Conservation (phyloP, 768 basidiomycete genomes). For the Amanita brunnescens region DNA sequence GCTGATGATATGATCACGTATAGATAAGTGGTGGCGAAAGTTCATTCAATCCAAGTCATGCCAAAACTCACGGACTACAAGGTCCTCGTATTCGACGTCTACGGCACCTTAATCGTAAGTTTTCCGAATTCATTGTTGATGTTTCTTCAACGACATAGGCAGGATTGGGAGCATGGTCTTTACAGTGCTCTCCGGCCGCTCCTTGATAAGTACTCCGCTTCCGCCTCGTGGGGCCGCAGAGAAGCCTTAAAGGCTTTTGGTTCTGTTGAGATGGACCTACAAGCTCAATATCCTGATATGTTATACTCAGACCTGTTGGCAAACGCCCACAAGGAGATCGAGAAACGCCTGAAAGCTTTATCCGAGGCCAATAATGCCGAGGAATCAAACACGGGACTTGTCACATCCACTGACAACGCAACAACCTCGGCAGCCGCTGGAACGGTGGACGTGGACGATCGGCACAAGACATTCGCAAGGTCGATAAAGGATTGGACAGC, state of each 20-base stretch:
- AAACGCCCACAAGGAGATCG: constrained; percentile 31
- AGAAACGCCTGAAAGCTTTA: constrained; percentile 25
- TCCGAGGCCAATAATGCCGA: constrained; percentile 15
- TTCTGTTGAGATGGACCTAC: constrained; percentile 47
- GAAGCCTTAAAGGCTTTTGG: constrained; percentile 45
- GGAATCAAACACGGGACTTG: constrained; percentile 5
- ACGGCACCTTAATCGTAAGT: constrained; percentile 60
- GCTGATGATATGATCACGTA: constrained; percentile 2
- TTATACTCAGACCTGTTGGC: constrained; percentile 57
- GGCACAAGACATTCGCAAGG: constrained; percentile 44
- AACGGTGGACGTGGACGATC: constrained; percentile 10
- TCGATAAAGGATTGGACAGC: constrained; percentile 56
- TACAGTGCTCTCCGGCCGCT: constrained; percentile 45
- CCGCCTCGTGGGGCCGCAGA: constrained; percentile 36
- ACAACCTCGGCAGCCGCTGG: constrained; percentile 11
- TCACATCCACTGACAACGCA: constrained; percentile 11
- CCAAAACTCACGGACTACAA: constrained; percentile 32
- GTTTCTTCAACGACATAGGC: not conserved
- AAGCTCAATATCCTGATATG: constrained; percentile 47
- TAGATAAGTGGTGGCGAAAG: not conserved
- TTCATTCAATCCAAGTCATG: not conserved
- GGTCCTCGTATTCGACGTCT: constrained; percentile 66
- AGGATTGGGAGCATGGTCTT: constrained; percentile 74
- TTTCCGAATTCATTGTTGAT: not conserved
- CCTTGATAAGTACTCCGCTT: constrained; percentile 31